These are phyloP conservation scores for Acidomyces sp. DNA, from an alignment of 495 filamentous ascomycete genomes.

Conservation along the genomic window DNA sequence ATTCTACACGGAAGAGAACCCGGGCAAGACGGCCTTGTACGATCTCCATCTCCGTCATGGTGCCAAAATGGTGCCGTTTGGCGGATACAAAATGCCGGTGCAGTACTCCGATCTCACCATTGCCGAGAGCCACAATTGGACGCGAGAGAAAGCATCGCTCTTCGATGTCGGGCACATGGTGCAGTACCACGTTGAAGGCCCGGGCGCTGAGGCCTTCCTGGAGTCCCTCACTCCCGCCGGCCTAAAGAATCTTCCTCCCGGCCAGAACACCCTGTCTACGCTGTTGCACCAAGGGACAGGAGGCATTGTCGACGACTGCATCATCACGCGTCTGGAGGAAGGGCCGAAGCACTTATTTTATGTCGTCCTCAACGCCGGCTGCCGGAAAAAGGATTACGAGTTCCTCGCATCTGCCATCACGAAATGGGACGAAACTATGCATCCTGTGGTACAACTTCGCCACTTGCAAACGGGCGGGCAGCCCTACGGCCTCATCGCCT, in stretches of 20 bases:
- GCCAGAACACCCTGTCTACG: slow-evolving; percentile 65
- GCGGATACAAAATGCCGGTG: slow-evolving; percentile 84
- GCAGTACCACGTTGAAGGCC: slow-evolving; percentile 59
- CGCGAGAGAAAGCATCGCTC: slow-evolving; percentile 68
- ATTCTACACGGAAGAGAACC: slow-evolving; percentile 12
- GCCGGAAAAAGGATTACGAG: slow-evolving; percentile 68
- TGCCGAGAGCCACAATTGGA: slow-evolving; percentile 73
- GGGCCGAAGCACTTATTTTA: slow-evolving; percentile 56
- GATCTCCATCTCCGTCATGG: slow-evolving; percentile 67
- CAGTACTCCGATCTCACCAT: slow-evolving; percentile 67
- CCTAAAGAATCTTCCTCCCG: slow-evolving; percentile 40
- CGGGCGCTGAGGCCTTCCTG: slow-evolving; percentile 64
- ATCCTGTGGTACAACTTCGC: slow-evolving; percentile 59
- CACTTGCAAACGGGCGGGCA: slow-evolving; percentile 32
- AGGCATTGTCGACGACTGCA: slow-evolving; percentile 85
- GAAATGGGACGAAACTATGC: slow-evolving; percentile 34
- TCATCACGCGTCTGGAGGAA: slow-evolving; percentile 55
- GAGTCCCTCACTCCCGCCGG: slow-evolving; percentile 66
- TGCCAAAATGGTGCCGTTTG: slow-evolving; percentile 95
- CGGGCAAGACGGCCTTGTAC: slow-evolving; percentile 61
- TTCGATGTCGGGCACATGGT: slow-evolving; percentile 81
- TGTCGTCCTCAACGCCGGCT: slow-evolving; percentile 91
- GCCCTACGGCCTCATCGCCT: slow-evolving; percentile 51
- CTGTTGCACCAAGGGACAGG: slow-evolving; percentile 66
- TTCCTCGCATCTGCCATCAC: slow-evolving; percentile 57